phyloP scores from a whole-genome alignment of 108 stramenopile species.

The Chaetoceros tenuissimus region DNA sequence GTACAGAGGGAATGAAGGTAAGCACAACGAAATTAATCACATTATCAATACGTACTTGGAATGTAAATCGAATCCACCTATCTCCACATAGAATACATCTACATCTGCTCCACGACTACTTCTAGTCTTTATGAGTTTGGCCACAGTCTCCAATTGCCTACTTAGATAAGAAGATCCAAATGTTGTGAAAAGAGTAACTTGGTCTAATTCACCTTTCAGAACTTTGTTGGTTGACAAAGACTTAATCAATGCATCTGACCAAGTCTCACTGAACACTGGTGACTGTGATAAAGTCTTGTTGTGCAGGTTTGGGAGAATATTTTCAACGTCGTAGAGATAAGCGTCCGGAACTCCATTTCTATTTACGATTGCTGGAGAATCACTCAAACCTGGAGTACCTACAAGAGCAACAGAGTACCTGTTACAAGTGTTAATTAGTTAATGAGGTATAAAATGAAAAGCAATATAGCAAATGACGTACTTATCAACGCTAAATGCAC shows the following conservation, averaged over 20 bases:
- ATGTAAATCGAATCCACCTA: conserved; percentile 49
- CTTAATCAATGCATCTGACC: conserved; percentile 30
- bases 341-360: conserved; percentile 20
- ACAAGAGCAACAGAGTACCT: conserved; percentile 12
- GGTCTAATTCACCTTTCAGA: conserved; percentile 12
- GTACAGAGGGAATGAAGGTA: no score
- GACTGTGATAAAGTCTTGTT: conserved; percentile 14
- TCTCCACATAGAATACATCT: conserved; percentile 28
- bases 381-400: conserved; percentile 2
- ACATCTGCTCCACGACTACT: conserved; percentile 11
- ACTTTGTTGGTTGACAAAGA: conserved; percentile 24
- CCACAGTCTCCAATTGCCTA: conserved; percentile 6
- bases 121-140: conserved; percentile 12
- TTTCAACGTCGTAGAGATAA: conserved; percentile 22
- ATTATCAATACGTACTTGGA: no score
- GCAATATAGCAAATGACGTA: no score
- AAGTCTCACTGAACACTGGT: conserved; percentile 39
- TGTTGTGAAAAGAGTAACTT: background rate
- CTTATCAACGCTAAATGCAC: conserved; percentile 24
- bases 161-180: conserved; percentile 23
- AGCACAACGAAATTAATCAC: no score
- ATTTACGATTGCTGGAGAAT: conserved; percentile 5
- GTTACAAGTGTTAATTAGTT: no score
- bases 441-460: no score
- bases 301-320: conserved; percentile 23